Base-by-base conservation (phyloP, 2,329 filamentous ascomycete genomes). In the Gyromitra esculenta region DNA sequence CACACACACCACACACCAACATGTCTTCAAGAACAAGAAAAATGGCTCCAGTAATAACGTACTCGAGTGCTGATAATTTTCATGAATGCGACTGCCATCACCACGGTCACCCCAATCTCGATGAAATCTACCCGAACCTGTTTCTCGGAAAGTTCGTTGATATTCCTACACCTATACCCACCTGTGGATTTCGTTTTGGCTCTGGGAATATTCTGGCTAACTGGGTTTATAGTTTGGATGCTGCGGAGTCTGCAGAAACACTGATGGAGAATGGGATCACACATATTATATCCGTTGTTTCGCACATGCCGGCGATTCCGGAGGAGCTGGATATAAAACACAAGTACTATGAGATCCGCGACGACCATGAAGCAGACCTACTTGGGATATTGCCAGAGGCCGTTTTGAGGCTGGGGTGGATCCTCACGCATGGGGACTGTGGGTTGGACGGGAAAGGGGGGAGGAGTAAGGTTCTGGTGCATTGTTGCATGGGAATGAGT, bases 401-500 rank as follows among this genome's bases (percentile, higher is more conserved):
- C 5, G 48, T 63, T 5, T 9, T 41, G 11, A 50, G 67, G 15
- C 48, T 77, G 2, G 72, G 50, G 5, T 63, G 69, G 43, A 59
- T 71, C 18, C 67, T 75, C 6, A 43, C 56, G 6, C 41, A 54
- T 9, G 45, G 31, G 15, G 56, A 75, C 31, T 25, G 65, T 8
- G 48, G 25, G 31, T 39, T 62, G 18, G 75, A 75, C 45, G 65
- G 56, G 35, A 57, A 59, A n/a, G 57, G 62, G 13, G 72, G 67
- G n/a, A 54, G 59, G 37, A 76, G 56, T 54, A 69, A 63, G 13
- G 63, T 77, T 15, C n/a, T 75, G 59, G 72, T 77, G 4, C 73
- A 75, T 54, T 75, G 71, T n/a, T 75, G 66, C 41, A 74, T 77
- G 70, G 75, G 75, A 1, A 69, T 59, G 11, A 69, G 63, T 45